Conservation (phyloP, 2,329 filamentous ascomycete species). For the Pseudocercospora fijiensis region DNA sequence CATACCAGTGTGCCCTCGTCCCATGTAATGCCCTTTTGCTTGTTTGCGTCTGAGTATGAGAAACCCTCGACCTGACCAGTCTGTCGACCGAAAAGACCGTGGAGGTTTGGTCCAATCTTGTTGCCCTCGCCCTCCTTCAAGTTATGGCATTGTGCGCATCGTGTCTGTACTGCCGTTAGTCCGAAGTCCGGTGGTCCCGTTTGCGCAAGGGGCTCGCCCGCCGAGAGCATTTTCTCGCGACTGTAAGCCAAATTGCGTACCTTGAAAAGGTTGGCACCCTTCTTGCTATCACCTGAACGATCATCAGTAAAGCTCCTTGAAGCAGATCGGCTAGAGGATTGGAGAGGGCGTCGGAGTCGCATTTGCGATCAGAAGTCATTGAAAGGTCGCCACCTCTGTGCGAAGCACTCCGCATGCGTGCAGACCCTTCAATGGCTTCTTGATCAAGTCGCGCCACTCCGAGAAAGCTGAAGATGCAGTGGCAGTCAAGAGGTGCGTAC, state of each 20-base stretch:
- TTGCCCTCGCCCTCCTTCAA: slow-evolving; percentile 85
- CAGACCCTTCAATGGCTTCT: neutral
- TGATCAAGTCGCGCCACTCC: neutral
- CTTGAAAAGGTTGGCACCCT: slow-evolving; percentile 99
- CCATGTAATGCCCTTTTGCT: slow-evolving; percentile 91
- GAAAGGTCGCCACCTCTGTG: neutral
- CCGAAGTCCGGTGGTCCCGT: neutral
- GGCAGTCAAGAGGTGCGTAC: slow-evolving; percentile 29
- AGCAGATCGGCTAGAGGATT: neutral
- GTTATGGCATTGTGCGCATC: slow-evolving; percentile 98
- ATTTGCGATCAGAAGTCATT: neutral
- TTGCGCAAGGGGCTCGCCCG: slow-evolving; percentile 5
- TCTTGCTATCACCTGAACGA: slow-evolving; percentile 77
- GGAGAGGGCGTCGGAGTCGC: neutral
- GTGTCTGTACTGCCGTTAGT: slow-evolving; percentile 56
- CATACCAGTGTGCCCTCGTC: slow-evolving; percentile 76
- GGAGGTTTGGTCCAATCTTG: slow-evolving; percentile 96
- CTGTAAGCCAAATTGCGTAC: slow-evolving; percentile 35
- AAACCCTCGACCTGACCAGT: slow-evolving; percentile 87
- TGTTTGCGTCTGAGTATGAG: slow-evolving; percentile 99
- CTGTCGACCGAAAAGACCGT: slow-evolving; percentile 97
- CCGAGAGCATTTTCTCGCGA: slow-evolving; percentile 8
- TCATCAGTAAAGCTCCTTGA: neutral
- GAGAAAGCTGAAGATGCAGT: neutral
- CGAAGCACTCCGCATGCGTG: neutral